These are phyloP conservation scores for Scheffersomyces segobiensis DNA, from an alignment of 1,139 yeast species.

Conservation along the genomic window DNA sequence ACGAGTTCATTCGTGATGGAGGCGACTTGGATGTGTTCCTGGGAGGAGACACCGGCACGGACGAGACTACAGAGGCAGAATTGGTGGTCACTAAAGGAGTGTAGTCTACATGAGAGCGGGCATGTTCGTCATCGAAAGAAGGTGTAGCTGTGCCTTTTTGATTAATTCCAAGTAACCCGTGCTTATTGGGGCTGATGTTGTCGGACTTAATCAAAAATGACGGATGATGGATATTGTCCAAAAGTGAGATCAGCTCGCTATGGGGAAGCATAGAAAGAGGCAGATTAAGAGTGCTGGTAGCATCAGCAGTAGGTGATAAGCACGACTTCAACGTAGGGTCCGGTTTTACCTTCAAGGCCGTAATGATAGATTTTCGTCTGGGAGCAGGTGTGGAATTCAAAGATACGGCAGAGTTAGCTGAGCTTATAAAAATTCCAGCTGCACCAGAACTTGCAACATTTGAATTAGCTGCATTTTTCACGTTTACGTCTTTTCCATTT, in stretches of 20 bases:
- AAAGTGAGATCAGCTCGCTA: neutral
- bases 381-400: neutral
- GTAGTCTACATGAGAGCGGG: constrained; percentile 6
- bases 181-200: constrained; percentile 23
- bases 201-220: constrained; percentile 20
- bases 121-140: constrained; percentile 5
- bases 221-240: constrained; percentile 15
- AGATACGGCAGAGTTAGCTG: too few species aligned
- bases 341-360: constrained; percentile 17
- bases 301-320: constrained; percentile 14
- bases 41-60: constrained; percentile 9
- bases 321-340: constrained; percentile 27
- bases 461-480: too few species aligned
- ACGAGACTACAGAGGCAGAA: constrained; percentile 4
- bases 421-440: too few species aligned
- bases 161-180: constrained; percentile 16
- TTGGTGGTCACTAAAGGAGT: constrained; percentile 8
- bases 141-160: constrained; percentile 6
- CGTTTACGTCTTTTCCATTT: too few species aligned
- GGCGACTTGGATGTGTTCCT: constrained; percentile 5
- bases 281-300: constrained; percentile 2
- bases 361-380: constrained; percentile 1
- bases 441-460: too few species aligned
- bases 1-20: constrained; percentile 14
- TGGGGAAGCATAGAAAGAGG: constrained; percentile 2